A percentile compares a stretch with the other conserved stretches of the same genome.
phyloP scores from a whole-genome alignment of 805 yeast genomes.

The Candida tibetensis region DNA sequence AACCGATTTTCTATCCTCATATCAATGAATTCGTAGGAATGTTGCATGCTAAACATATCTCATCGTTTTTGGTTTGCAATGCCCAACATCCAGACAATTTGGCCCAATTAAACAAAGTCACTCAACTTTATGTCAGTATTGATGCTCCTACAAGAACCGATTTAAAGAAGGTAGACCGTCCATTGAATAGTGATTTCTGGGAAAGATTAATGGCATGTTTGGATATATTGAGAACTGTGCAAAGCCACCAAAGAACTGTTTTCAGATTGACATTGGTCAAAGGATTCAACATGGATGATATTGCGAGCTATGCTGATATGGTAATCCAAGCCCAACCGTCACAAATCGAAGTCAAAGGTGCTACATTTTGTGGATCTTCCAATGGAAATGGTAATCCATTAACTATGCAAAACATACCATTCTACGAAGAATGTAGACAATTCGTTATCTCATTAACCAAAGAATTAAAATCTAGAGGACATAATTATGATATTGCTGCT shows the following conservation, averaged over 20 bases:
- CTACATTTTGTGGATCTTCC: constrained; percentile 92
- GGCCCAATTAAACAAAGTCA: constrained; percentile 65
- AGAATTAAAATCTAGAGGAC: constrained; percentile 63
- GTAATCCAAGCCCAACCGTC: constrained; percentile 80
- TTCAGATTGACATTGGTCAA: constrained; percentile 87
- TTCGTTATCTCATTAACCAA: constrained; percentile 65
- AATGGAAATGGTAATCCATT: constrained; percentile 79
- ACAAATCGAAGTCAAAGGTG: constrained; percentile 90
- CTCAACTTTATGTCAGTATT: constrained; percentile 88
- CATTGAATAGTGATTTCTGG: constrained; percentile 89
- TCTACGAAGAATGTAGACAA: constrained; percentile 80
- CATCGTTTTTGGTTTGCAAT: constrained; percentile 88
- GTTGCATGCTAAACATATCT: constrained; percentile 76
- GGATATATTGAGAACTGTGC: constrained; percentile 70
- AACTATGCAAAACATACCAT: constrained; percentile 94
- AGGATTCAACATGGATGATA: constrained; percentile 85
- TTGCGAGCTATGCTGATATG: constrained; percentile 80
- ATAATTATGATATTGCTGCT: constrained; percentile 80
- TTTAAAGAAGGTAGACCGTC: constrained; percentile 81
- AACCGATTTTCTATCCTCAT: constrained; percentile 90
- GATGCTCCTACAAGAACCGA: constrained; percentile 89
- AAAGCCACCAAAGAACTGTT: constrained; percentile 83
- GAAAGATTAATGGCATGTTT: constrained; percentile 79
- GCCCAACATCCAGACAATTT: constrained; percentile 94
- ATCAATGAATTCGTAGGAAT: constrained; percentile 79